Percentiles rank a stretch among this genome's conserved stretches.
phyloP scores from a whole-genome alignment of 768 basidiomycete genomes.

The Amanita muscaria region DNA sequence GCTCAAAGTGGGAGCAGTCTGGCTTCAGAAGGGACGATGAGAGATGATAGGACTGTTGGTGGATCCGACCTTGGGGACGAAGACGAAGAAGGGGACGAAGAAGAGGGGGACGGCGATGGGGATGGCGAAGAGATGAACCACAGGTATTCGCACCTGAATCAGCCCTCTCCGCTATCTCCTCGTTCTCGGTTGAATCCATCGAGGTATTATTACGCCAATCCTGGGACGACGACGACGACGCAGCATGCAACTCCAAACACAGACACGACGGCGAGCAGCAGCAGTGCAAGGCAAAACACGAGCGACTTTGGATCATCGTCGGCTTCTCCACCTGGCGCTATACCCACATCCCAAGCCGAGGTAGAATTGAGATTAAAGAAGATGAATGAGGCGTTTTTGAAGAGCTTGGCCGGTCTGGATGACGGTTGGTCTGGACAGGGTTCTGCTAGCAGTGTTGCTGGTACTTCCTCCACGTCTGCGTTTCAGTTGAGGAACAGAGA shows the following conservation, averaged over 20 bases:
- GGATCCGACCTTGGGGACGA: neutral
- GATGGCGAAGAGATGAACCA: neutral
- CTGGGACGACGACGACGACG: neutral
- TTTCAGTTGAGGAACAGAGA: too few relatives aligned
- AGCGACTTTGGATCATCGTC: neutral
- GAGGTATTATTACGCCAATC: too few relatives aligned
- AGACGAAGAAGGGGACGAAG: too few relatives aligned
- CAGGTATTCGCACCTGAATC: neutral
- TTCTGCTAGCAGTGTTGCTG: too few relatives aligned
- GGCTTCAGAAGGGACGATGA: conserved; percentile 6
- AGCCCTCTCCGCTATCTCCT: conserved; percentile 2
- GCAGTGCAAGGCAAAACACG: too few relatives aligned
- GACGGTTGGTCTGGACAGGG: conserved; percentile 7
- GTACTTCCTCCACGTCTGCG: too few relatives aligned
- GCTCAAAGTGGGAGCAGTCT: neutral
- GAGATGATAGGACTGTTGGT: neutral
- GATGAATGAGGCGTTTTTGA: conserved; percentile 64
- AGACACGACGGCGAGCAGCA: too few relatives aligned
- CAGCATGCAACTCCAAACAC: too few relatives aligned
- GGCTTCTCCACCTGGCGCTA: conserved; percentile 27
- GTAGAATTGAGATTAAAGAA: conserved; percentile 53
- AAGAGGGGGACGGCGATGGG: neutral
- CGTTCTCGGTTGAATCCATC: neutral
- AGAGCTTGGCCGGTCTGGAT: conserved; percentile 55
- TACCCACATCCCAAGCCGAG: conserved; percentile 58